These are phyloP conservation scores for Neurospora tetrasperma DNA, from an alignment of 495 filamentous ascomycete genomes.

Conservation along the genomic window DNA sequence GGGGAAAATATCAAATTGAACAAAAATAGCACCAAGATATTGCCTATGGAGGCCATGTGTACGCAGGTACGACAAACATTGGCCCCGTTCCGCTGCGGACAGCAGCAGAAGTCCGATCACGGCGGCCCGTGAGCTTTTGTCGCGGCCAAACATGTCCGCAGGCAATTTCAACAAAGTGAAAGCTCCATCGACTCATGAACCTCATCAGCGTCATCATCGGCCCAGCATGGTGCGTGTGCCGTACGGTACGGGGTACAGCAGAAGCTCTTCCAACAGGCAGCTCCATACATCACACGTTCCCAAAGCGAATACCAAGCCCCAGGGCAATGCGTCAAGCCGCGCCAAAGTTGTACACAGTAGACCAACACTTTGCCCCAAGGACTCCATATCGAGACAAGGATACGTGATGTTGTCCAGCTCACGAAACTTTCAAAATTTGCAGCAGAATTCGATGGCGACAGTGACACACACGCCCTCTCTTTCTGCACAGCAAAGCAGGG, in stretches of 20 bases:
- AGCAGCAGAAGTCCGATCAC: not conserved
- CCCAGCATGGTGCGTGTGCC: not conserved
- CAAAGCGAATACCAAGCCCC: not conserved
- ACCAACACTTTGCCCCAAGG: not conserved
- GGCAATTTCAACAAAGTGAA: not conserved
- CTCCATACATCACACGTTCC: not conserved
- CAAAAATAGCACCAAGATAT: not conserved
- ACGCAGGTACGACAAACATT: not conserved
- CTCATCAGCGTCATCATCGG: not conserved
- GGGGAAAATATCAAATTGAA: not conserved
- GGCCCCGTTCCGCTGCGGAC: not conserved
- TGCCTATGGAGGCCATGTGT: not conserved
- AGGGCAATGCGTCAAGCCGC: not conserved
- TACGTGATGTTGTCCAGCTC: not conserved
- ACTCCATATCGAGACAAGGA: not conserved
- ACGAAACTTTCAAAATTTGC: not conserved
- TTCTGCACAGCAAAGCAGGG: not conserved
- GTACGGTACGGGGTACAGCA: not conserved
- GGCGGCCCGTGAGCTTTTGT: not conserved
- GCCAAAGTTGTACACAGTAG: not conserved
- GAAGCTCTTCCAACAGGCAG: not conserved
- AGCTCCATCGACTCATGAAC: not conserved
- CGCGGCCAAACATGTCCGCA: not conserved
- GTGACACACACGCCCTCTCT: not conserved
- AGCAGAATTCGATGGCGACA: not conserved